Evolutionary conservation across 2,329 filamentous ascomycete species (phyloP).

Genomic region (Hypoxylon sp.): DNA sequence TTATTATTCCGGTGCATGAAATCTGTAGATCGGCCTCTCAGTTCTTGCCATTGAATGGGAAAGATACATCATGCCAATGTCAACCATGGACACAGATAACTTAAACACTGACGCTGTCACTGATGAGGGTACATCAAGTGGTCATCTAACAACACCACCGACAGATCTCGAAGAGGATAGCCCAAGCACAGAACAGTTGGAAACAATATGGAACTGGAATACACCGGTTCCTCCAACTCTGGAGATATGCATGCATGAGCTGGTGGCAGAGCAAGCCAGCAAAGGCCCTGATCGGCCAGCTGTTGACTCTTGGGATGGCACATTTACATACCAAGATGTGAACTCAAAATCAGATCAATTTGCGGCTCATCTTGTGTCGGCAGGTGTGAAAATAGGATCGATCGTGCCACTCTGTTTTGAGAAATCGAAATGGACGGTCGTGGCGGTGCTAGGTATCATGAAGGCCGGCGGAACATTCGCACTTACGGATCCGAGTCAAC

Average conservation of each 20-base stretch:
- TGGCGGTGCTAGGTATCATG: slow-evolving; percentile 57
- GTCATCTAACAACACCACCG: slow-evolving; percentile 41
- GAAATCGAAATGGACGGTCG: slow-evolving; percentile 57
- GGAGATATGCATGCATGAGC: slow-evolving; percentile 56
- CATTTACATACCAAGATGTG: slow-evolving; percentile 56
- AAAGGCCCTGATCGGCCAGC: slow-evolving; percentile 52
- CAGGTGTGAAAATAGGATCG: slow-evolving; percentile 51
- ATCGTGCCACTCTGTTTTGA: slow-evolving; percentile 61
- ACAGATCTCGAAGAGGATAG: slow-evolving; percentile 43
- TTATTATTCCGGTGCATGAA: slow-evolving; percentile 14
- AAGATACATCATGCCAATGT: slow-evolving; percentile 21
- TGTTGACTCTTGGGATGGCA: slow-evolving; percentile 61
- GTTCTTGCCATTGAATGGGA: slow-evolving; percentile 4
- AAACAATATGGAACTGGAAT: slow-evolving; percentile 59
- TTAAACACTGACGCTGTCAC: slow-evolving; percentile 31
- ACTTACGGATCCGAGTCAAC: slow-evolving; percentile 57
- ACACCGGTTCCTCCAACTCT: slow-evolving; percentile 51
- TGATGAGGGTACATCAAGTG: slow-evolving; percentile 37
- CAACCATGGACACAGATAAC: slow-evolving; percentile 15
- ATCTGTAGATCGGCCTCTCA: slow-evolving; percentile 13
- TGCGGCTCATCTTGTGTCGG: slow-evolving; percentile 50
- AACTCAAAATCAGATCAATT: slow-evolving; percentile 54
- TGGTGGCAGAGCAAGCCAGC: slow-evolving; percentile 52
- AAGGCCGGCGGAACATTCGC: slow-evolving; percentile 59
- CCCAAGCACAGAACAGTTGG: slow-evolving; percentile 49